phyloP scores from a whole-genome alignment of 2,329 filamentous ascomycete genomes.

The Diaporthe caulivora region DNA sequence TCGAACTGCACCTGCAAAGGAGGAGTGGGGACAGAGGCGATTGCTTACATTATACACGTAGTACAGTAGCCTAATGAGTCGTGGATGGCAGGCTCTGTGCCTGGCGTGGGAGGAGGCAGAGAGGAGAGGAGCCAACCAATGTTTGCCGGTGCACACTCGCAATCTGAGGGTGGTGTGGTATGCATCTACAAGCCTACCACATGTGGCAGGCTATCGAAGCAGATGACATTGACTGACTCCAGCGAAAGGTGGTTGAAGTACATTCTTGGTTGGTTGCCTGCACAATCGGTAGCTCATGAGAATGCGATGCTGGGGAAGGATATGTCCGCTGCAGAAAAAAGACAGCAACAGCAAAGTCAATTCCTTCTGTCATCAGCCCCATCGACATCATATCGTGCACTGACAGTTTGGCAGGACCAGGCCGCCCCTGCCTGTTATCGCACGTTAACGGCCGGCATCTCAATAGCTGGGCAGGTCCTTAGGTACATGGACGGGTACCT shows the following conservation, averaged over 20 bases:
- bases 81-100: not conserved
- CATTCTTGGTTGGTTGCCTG: not conserved
- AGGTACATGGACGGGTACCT: not conserved
- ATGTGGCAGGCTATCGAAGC: not conserved
- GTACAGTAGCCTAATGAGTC: not conserved
- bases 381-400: constrained; percentile 17
- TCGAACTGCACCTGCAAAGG: not conserved
- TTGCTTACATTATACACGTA: not conserved
- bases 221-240: not conserved
- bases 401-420: constrained; percentile 27
- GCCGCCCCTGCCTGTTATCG: constrained; percentile 26
- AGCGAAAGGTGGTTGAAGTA: not conserved
- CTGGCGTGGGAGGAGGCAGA: not conserved
- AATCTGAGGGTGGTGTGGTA: not conserved
- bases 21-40: not conserved
- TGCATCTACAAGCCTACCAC: not conserved
- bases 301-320: not conserved
- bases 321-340: too few relatives aligned
- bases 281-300: not conserved
- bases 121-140: not conserved
- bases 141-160: not conserved
- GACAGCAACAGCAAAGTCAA: not conserved
- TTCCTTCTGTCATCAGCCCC: not conserved
- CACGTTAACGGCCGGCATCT: not conserved
- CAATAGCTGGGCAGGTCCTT: not conserved